phyloP scores from a whole-genome alignment of 2,329 filamentous ascomycete species.

The Aspergillus udagawae region DNA sequence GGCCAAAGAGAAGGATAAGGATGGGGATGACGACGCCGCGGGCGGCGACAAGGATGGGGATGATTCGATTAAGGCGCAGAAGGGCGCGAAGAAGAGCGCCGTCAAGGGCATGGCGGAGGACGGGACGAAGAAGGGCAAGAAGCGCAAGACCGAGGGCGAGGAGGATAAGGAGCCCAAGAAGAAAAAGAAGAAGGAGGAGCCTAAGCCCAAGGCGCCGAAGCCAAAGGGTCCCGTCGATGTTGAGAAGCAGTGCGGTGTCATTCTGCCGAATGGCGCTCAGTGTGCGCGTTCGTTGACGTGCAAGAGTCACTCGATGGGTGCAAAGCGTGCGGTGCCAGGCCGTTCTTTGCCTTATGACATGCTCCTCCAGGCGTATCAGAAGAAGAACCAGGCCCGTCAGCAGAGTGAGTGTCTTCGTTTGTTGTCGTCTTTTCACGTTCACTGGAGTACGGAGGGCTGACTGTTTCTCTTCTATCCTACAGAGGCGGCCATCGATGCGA shows the following conservation, averaged over 20 bases:
- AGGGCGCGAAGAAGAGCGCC: conserved; percentile 61
- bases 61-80: conserved; percentile 54
- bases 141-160: conserved; percentile 67
- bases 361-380: conserved; percentile 81
- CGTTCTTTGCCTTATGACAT: conserved; percentile 88
- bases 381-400: conserved; percentile 98
- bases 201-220: conserved; percentile 76
- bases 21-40: conserved; percentile 43
- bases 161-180: conserved; percentile 76
- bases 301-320: conserved; percentile 93
- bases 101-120: conserved; percentile 52
- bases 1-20: conserved; percentile 49
- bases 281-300: conserved; percentile 88
- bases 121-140: conserved; percentile 63
- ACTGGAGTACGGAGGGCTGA: conserved; percentile 5
- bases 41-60: conserved; percentile 39
- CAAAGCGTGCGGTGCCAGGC: conserved; percentile 83
- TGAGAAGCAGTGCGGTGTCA: conserved; percentile 87
- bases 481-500: conserved; percentile 94
- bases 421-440: conserved; percentile 16
- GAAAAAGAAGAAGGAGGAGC: conserved; percentile 94
- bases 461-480: conserved; percentile 18
- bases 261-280: conserved; percentile 76
- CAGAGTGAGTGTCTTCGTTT: conserved; percentile 62
- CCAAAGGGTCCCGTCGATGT: conserved; percentile 92